Base-by-base conservation (phyloP, 148 eudicot species). In the Vaccinium macrocarpon region DNA sequence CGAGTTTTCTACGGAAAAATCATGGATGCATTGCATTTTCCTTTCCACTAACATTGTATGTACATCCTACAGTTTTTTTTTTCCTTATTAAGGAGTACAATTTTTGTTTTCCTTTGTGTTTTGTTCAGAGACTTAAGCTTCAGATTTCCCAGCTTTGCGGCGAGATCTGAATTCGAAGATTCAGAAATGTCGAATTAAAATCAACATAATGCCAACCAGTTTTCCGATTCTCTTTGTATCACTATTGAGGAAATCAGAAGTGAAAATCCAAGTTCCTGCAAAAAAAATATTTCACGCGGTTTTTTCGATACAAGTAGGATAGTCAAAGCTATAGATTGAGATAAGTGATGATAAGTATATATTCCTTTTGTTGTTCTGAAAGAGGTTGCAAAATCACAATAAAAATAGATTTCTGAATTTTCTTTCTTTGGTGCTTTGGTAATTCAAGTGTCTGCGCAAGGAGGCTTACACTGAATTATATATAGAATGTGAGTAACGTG, bases 71-170 rank as follows among this genome's bases (percentile, higher is more conserved):
- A 18, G 68, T 19, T 19, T 61, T 15, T 19, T 19, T 61, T 15
- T 35, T 35, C 38, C 38, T 35, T 2, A 35, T 35, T 35, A 35
- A 35, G n/a, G n/a, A n/a, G 38, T 35, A 62, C 12, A 6, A 4
- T 25, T 62, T 59, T 62, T 62, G 32, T 32, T 32, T 15, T 29
- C 46, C 50, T 75, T 75, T 0, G 0, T 19, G 25, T 75, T 6
- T 8, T 75, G n/a, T 85, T 48, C 89, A 94, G 96, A 92, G 96
- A 94, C 72, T 90, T 95, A 12, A 91, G 94, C 0, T 56, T 91
- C 55, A 90, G 95, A 38, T 95, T 95, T 83, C 98, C 98, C 0
- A 95, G 98, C 89, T 95, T 93, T 87, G 90, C 91, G 85, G 29
- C 90, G 21, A 88, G 79, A 59, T 76, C 95, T 0, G 95, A 92